These are phyloP conservation scores for Penicillium antarcticum DNA, from an alignment of 495 filamentous ascomycete genomes.

Conservation along the genomic window DNA sequence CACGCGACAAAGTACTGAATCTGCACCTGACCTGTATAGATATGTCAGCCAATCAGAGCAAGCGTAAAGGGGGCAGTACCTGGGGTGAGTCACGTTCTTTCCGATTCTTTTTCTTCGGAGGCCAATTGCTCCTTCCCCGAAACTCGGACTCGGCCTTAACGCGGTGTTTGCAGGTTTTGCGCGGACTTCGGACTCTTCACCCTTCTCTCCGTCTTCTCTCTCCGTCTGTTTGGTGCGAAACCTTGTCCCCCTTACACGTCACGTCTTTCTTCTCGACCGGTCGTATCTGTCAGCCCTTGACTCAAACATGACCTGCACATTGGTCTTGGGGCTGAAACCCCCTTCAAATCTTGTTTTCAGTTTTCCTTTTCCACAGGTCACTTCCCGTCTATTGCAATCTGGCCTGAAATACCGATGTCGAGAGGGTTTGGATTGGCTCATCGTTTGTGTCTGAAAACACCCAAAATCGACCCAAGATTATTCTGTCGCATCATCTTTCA, in stretches of 20 bases:
- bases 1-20: no score
- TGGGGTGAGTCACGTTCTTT: conserved; percentile 18
- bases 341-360: not conserved
- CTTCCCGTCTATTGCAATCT: not conserved
- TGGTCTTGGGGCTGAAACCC: no score
- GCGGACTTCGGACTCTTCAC: no score
- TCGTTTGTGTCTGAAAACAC: conserved; percentile 3
- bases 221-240: not conserved
- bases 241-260: no score
- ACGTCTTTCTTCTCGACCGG: no score
- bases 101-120: conserved; percentile 31
- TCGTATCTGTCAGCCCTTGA: no score
- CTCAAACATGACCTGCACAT: no score
- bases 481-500: no score
- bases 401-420: no score
- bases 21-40: not conserved
- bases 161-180: conserved; percentile 9
- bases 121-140: conserved; percentile 11
- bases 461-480: not conserved
- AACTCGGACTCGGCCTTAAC: conserved; percentile 19
- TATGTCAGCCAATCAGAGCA: conserved; percentile 6
- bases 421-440: not conserved
- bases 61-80: not conserved
- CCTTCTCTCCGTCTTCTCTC: no score
- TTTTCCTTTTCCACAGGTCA: not conserved